These are phyloP conservation scores for Durio zibethinus DNA, from an alignment of 345 rosid genomes.

Conservation along the genomic window DNA sequence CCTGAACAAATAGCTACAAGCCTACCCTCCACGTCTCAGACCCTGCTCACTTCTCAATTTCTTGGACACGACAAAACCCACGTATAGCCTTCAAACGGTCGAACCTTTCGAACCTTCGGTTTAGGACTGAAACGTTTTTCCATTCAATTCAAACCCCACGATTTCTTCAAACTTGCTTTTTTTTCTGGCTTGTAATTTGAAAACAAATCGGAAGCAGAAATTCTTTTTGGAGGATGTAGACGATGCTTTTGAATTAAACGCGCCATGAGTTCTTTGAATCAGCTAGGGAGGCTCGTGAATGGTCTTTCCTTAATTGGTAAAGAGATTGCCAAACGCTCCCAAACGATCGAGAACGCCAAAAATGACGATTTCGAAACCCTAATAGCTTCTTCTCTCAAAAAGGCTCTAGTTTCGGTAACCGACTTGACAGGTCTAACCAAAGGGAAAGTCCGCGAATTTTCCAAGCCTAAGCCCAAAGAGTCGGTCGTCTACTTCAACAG, in stretches of 20 bases:
- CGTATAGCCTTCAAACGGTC: slow-evolving; percentile 13
- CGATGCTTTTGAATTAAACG: slow-evolving; percentile 6
- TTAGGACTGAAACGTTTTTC: background rate
- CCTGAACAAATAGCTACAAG: background rate
- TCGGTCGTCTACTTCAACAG: slow-evolving; percentile 61
- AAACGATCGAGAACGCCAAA: slow-evolving; percentile 34
- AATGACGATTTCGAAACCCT: slow-evolving; percentile 58
- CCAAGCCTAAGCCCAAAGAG: slow-evolving; percentile 45
- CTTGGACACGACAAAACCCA: slow-evolving; percentile 24
- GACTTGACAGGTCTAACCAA: slow-evolving; percentile 77
- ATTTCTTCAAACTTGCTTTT: background rate
- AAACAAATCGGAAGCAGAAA: background rate
- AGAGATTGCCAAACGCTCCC: slow-evolving; percentile 64
- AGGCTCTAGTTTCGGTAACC: slow-evolving; percentile 64
- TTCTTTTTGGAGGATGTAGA: background rate
- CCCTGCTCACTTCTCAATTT: background rate
- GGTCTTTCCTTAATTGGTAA: slow-evolving; percentile 75
- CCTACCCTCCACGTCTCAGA: background rate
- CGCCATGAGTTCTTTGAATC: slow-evolving; percentile 50
- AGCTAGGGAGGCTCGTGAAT: slow-evolving; percentile 52
- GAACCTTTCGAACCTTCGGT: background rate
- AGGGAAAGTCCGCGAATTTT: slow-evolving; percentile 56
- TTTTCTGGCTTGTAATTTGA: background rate
- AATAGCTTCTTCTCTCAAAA: slow-evolving; percentile 53
- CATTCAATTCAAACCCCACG: background rate